phyloP scores from a whole-genome alignment of 306 rosid species.

The Crotalaria pallida region DNA sequence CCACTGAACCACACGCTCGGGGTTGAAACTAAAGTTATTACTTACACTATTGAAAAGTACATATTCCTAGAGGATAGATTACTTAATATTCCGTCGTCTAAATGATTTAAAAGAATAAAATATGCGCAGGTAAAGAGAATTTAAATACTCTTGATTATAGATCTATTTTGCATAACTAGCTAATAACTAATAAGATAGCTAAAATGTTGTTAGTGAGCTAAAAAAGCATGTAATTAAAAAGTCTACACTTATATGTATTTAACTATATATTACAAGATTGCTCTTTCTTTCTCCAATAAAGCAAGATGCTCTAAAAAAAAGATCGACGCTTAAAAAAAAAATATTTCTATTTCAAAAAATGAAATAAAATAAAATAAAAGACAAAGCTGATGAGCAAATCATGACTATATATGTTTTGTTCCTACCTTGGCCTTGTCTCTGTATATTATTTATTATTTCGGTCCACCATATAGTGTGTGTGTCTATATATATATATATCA shows the following conservation, averaged over 20 bases:
- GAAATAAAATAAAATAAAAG: not conserved
- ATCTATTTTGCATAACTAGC: too few relatives aligned
- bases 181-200: too few relatives aligned
- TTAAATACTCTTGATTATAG: slow-evolving; percentile 9
- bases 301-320: too few relatives aligned
- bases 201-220: too few relatives aligned
- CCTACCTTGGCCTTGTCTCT: not conserved
- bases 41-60: slow-evolving; percentile 20
- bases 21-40: too few relatives aligned
- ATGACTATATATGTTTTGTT: slow-evolving; percentile 17
- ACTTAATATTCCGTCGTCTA: slow-evolving; percentile 10
- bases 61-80: slow-evolving; percentile 2
- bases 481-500: too few relatives aligned
- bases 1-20: too few relatives aligned
- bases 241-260: too few relatives aligned
- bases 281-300: too few relatives aligned
- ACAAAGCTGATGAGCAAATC: not conserved
- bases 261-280: too few relatives aligned
- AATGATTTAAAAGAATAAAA: not conserved
- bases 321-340: slow-evolving; percentile 4
- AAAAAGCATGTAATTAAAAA: too few relatives aligned
- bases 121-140: slow-evolving; percentile 9
- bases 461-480: too few relatives aligned
- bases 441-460: slow-evolving; percentile 23
- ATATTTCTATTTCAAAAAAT: not conserved